phyloP scores from a whole-genome alignment of 805 yeast species.

The Starmera pachycereana region DNA sequence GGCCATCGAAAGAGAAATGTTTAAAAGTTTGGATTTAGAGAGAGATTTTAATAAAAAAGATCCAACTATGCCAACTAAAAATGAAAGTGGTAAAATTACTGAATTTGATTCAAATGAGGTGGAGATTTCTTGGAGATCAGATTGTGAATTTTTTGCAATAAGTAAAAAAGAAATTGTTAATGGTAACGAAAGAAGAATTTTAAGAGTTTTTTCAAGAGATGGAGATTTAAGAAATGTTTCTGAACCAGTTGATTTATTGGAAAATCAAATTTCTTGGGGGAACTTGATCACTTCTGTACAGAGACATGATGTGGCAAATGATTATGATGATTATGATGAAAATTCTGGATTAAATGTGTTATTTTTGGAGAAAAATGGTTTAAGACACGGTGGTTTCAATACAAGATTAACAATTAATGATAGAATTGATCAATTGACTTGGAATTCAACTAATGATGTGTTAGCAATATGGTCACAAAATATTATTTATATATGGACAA shows the following conservation, averaged over 20 bases:
- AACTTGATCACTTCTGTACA: conserved; percentile 76
- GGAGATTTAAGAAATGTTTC: conserved; percentile 74
- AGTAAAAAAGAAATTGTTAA: conserved; percentile 40
- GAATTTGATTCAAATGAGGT: conserved; percentile 38
- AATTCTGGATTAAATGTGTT: conserved; percentile 42
- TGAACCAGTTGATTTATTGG: conserved; percentile 82
- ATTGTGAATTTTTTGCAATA: conserved; percentile 73
- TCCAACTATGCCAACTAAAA: conserved; percentile 74
- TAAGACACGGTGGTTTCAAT: conserved; percentile 79
- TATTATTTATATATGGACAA: conserved; percentile 79
- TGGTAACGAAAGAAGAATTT: conserved; percentile 49
- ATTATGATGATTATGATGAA: conserved; percentile 23
- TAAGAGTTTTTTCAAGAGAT: conserved; percentile 73
- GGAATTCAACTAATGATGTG: conserved; percentile 78
- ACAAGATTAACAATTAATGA: conserved; percentile 48
- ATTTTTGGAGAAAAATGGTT: conserved; percentile 89
- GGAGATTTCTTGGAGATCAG: conserved; percentile 88
- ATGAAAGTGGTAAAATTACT: conserved; percentile 59
- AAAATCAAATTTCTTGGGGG: conserved; percentile 78
- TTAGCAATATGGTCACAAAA: conserved; percentile 56
- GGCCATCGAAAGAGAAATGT: conserved; percentile 55
- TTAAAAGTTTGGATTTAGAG: conserved; percentile 49
- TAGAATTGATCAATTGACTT: conserved; percentile 42
- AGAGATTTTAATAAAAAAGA: conserved; percentile 63
- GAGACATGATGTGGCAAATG: conserved; percentile 30